A percentile compares a stretch with the other conserved stretches of the same genome.
Evolutionary conservation across 1,284 basidiomycete species (phyloP).

Genomic region (Rhizopogon parksii): DNA sequence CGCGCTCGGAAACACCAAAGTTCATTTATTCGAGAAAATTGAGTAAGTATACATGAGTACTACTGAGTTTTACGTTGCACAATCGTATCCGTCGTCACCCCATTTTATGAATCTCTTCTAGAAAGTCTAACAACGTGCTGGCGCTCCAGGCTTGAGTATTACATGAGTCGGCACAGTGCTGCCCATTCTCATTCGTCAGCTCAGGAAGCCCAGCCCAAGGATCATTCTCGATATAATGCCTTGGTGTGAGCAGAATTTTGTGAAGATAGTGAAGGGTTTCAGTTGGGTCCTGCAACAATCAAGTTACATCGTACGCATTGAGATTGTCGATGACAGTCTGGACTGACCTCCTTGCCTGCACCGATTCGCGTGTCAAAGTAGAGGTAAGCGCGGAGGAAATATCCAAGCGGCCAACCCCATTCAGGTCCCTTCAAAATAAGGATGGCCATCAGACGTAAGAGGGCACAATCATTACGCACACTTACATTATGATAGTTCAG

Average conservation of each 20-base stretch:
- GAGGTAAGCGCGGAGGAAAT: conserved; percentile 90
- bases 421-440: conserved; percentile 59
- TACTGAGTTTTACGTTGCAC: neutral
- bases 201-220: conserved; percentile 91
- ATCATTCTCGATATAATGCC: conserved; percentile 70
- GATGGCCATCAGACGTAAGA: neutral
- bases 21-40: too few species aligned
- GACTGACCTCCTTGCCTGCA: conserved; percentile 57
- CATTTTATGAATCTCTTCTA: conserved; percentile 54
- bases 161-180: conserved; percentile 81
- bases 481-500: conserved; percentile 80
- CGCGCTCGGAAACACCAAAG: neutral
- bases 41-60: neutral
- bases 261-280: conserved; percentile 77
- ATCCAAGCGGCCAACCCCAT: conserved; percentile 93
- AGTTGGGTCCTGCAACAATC: conserved; percentile 47
- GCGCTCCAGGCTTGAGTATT: conserved; percentile 90
- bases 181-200: conserved; percentile 79
- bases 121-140: conserved; percentile 81
- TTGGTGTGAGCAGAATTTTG: conserved; percentile 60
- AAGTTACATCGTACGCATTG: neutral
- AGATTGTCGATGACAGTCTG: neutral
- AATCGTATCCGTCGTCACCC: neutral
- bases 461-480: conserved; percentile 15
- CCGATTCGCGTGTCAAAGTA: conserved; percentile 69